A percentile compares a stretch with the other conserved stretches of the same genome.
phyloP scores from a whole-genome alignment of 208 protist species.

The Leishmania arabica region DNA sequence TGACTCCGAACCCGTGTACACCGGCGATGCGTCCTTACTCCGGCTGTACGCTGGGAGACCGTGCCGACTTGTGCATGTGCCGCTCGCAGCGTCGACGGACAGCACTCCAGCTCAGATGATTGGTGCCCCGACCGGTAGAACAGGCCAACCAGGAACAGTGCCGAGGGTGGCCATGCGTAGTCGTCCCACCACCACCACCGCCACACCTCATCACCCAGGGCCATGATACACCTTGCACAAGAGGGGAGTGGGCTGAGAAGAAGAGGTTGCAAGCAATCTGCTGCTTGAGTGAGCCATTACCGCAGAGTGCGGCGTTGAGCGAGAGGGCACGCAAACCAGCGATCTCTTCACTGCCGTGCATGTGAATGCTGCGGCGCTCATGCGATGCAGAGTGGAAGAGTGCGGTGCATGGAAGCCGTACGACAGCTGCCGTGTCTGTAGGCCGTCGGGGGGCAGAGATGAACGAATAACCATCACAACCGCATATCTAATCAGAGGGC shows the following conservation, averaged over 20 bases:
- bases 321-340: not conserved
- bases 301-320: not conserved
- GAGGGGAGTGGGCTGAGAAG: not conserved
- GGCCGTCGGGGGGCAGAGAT: not conserved
- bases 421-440: no score
- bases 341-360: not conserved
- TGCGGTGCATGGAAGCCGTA: not conserved
- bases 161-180: not conserved
- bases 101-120: not conserved
- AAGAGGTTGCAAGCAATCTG: not conserved
- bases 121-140: not conserved
- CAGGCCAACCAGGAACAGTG: not conserved
- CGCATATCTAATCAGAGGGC: not conserved
- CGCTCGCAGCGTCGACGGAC: not conserved
- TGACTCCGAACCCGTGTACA: slow-evolving; percentile 24
- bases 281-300: not conserved
- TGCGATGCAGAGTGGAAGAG: not conserved
- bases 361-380: not conserved
- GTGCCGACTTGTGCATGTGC: not conserved
- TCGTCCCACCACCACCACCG: not conserved
- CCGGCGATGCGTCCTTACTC: slow-evolving; percentile 2
- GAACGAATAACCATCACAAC: not conserved
- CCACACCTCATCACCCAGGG: not conserved
- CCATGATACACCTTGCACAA: not conserved
- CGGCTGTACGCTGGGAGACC: not conserved